Base-by-base conservation (phyloP, 2,329 filamentous ascomycete species). In the Xylariales sp. region DNA sequence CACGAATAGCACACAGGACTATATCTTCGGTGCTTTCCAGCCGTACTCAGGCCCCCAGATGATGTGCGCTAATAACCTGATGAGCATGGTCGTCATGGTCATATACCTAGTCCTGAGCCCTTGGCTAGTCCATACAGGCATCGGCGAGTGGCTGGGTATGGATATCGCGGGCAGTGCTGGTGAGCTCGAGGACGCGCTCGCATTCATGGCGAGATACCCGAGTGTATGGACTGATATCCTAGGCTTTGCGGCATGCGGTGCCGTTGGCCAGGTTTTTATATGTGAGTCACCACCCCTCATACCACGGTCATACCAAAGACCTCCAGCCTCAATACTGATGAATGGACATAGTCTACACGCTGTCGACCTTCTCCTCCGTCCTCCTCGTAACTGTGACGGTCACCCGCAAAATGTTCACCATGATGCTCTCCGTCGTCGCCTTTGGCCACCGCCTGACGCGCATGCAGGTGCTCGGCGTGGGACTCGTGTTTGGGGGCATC, bases 351-450 rank as follows among this genome's bases (percentile, higher is more conserved):
- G 89, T 97, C 85, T 94, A 97, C 81, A 98, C 96, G 0, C 87
- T 99, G 5, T 91, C 94, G 14, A 93, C 92, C 57, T 99, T 98
- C 82, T 96, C 93, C 9, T 96, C 92, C 9, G 87, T 99, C 56
- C 86, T 98, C 59, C 89, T 99, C 57, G 95, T 98, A 50, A 98
- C 96, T 4, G 94, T 99, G 2, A 99, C 94, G 1, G 96, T 99
- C 53, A 99, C 96, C 53, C 88, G 96, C 77, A 99, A 99, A 84
- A 99, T 99, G 96, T 88, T 98, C 79, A 98, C 95, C 73, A 99
- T 99, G 96, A 93, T 98, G 67, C 86, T 98, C 59, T 97, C 93
- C 62, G 96, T 99, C 34, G 84, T 98, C 68, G 94, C 93, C 82
- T 99, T 98, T 79, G 96, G 96, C 34, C 96, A 99, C 80, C 88